A percentile compares a stretch with the other conserved stretches of the same genome.
Evolutionary conservation across 2,329 filamentous ascomycete genomes (phyloP).

Genomic region (Fusarium sp.): DNA sequence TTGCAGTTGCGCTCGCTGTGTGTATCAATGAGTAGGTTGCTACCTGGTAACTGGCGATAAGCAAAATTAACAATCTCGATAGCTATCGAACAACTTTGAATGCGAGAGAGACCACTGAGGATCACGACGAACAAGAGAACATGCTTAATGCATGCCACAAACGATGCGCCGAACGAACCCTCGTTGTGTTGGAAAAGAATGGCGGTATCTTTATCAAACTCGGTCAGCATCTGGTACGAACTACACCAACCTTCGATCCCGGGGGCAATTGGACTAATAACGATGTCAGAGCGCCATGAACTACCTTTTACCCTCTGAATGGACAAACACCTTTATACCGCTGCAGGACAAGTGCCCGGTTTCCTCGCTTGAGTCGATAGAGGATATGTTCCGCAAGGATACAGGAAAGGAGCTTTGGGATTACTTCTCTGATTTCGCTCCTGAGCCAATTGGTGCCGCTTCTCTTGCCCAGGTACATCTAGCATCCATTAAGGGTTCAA

Average conservation of each 20-base stretch:
- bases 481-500: slow-evolving; percentile 83
- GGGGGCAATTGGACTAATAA: slow-evolving; percentile 41
- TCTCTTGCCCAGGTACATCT: slow-evolving; percentile 95
- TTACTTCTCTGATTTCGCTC: slow-evolving; percentile 87
- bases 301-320: slow-evolving; percentile 90
- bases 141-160: slow-evolving; percentile 88
- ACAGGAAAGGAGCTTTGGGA: slow-evolving; percentile 84
- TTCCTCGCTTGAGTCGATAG: slow-evolving; percentile 87
- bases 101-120: slow-evolving; percentile 70
- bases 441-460: slow-evolving; percentile 87
- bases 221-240: slow-evolving; percentile 84
- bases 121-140: slow-evolving; percentile 74
- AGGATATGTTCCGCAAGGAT: slow-evolving; percentile 86
- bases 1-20: slow-evolving; percentile 78
- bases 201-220: slow-evolving; percentile 99
- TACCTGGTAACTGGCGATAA: background rate
- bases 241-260: background rate
- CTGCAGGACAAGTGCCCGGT: slow-evolving; percentile 96
- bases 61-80: slow-evolving; percentile 3
- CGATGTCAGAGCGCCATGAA: slow-evolving; percentile 85
- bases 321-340: slow-evolving; percentile 95
- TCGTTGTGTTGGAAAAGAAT: slow-evolving; percentile 91
- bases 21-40: slow-evolving; percentile 85
- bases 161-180: slow-evolving; percentile 88
- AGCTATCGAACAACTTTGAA: slow-evolving; percentile 93